Percentiles rank a stretch among this genome's conserved stretches.
phyloP scores from a whole-genome alignment of 768 basidiomycete genomes.

The Pleurotus tuoliensis region DNA sequence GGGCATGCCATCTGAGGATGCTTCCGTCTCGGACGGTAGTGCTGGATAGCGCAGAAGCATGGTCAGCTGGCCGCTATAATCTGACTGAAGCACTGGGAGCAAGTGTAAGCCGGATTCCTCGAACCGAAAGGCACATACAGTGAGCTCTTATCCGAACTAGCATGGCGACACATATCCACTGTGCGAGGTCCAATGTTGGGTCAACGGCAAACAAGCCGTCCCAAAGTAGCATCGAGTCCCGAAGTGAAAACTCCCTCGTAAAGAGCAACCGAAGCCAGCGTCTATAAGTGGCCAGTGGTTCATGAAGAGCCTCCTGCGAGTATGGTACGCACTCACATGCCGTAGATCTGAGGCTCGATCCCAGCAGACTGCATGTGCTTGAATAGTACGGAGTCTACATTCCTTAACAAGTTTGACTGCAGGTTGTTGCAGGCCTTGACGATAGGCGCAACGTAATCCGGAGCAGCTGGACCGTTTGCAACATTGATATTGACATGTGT shows the following conservation, averaged over 20 bases:
- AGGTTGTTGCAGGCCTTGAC: slow-evolving; percentile 78
- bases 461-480: slow-evolving; percentile 42
- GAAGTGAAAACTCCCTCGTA: slow-evolving; percentile 84
- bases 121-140: slow-evolving; percentile 44
- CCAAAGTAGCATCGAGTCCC: slow-evolving; percentile 86
- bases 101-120: slow-evolving; percentile 9
- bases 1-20: slow-evolving; percentile 30
- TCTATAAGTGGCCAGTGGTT: slow-evolving; percentile 30
- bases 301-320: not conserved
- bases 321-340: slow-evolving; percentile 60
- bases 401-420: slow-evolving; percentile 68
- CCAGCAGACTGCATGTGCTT: slow-evolving; percentile 71
- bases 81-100: slow-evolving; percentile 71
- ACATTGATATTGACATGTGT: slow-evolving; percentile 42
- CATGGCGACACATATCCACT: slow-evolving; percentile 93
- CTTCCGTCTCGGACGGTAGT: slow-evolving; percentile 27
- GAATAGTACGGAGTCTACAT: slow-evolving; percentile 78
- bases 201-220: slow-evolving; percentile 92
- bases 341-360: slow-evolving; percentile 96
- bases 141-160: slow-evolving; percentile 89
- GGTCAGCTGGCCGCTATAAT: slow-evolving; percentile 85
- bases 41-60: slow-evolving; percentile 83
- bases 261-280: slow-evolving; percentile 94
- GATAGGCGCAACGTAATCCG: slow-evolving; percentile 79
- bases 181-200: slow-evolving; percentile 69